Evolutionary conservation across 306 rosid genomes (phyloP), one percentile per base, ranked within the genome.

Genomic region (Cyamopsis tetragonoloba): DNA sequence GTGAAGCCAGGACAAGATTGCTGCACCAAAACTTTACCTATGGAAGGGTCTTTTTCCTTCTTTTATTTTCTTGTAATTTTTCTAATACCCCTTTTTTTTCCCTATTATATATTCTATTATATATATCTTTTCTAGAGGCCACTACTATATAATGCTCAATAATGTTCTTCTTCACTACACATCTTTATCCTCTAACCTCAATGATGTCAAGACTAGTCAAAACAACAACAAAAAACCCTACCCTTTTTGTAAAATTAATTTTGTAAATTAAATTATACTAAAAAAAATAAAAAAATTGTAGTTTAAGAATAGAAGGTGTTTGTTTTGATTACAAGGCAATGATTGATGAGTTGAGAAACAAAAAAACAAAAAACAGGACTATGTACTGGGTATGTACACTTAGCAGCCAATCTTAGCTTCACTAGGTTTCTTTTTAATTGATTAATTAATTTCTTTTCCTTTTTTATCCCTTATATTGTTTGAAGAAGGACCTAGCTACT

Each of bases 41-140:
- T 73, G 74, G 77, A 73, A 10, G 78, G 74, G 85, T 81, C 82
- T 73, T 81, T 77, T 73, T 81, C 85, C 50, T 46, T 73, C 41
- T 59, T 76, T 61, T 67, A 32, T 43, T 26, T n/a, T n/a, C n/a
- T n/a, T n/a, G n/a, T n/a, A n/a, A 51, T 71, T 59, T 66, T 39
- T 20, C 1, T 43, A 18, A n/a, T 66, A 64, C 70, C 59, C 48
- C n/a, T n/a, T 66, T 35, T 71, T 61, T 58, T 24, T 4, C 14
- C 54, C 63, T 62, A n/a, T n/a, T n/a, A n/a, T n/a, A n/a, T n/a
- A n/a, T n/a, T 74, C 50, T 50, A 59, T 75, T 73, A 75, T 65
- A 41, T 73, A 75, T 65, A 41, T 51, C 41, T 76, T 58, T 62
- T 61, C 50, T 72, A n/a, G 73, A 81, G 73, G 71, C 68, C 77